These are phyloP conservation scores for Xylaria sp. DNA, from an alignment of 2,329 filamentous ascomycete genomes.

Conservation along the genomic window DNA sequence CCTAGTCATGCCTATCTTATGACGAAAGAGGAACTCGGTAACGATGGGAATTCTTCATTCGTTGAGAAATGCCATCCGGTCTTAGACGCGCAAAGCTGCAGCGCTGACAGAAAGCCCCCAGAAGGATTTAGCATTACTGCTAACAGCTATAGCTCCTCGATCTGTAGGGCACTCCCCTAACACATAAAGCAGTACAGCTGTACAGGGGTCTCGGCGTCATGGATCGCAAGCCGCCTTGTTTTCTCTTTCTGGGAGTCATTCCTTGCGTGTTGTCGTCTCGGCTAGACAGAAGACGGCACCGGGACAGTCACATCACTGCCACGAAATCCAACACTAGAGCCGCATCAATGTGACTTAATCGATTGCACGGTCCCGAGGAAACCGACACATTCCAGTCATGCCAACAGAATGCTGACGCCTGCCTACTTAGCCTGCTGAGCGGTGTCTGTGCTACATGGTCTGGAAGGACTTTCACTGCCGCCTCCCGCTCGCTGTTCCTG, in stretches of 20 bases:
- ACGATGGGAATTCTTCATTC: constrained; percentile 10
- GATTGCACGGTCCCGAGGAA: neutral
- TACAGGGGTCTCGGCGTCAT: neutral
- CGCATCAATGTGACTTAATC: constrained; percentile 1
- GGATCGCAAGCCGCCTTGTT: constrained; percentile 19
- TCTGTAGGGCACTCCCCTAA: neutral
- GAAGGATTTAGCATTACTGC: constrained; percentile 7
- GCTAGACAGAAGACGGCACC: neutral
- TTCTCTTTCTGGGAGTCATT: constrained; percentile 1
- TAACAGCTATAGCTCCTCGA: neutral
- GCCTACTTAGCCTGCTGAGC: neutral
- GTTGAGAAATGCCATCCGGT: neutral
- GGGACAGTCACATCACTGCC: neutral
- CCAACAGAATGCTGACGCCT: constrained; percentile 2
- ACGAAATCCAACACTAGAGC: constrained; percentile 4
- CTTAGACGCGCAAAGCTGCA: neutral
- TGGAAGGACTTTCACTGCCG: constrained; percentile 18
- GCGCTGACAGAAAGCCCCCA: neutral
- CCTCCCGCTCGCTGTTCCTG: neutral
- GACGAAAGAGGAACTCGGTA: constrained; percentile 8
- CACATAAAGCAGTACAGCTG: constrained; percentile 3
- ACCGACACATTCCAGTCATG: neutral
- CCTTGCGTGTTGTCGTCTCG: neutral
- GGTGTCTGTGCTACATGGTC: constrained; percentile 13
- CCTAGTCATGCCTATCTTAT: neutral